phyloP scores from a whole-genome alignment of 1,284 basidiomycete species.

The Leucoagaricus sp. region DNA sequence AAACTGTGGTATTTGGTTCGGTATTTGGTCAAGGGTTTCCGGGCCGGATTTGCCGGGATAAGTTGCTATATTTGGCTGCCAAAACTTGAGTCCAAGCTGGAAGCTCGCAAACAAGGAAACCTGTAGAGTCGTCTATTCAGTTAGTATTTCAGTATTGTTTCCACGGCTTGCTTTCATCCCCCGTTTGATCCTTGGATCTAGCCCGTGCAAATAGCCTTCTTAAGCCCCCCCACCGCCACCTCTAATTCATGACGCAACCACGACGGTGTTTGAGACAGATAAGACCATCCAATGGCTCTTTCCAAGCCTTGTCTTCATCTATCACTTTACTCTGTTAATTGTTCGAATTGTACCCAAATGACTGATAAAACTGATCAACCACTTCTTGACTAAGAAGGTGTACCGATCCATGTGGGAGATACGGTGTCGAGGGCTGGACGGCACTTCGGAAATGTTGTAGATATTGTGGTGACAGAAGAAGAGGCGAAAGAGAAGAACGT shows the following conservation, averaged over 20 bases:
- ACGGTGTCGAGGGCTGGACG: not conserved
- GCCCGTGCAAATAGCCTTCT: not conserved
- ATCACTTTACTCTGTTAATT: not conserved
- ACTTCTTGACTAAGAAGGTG: not conserved
- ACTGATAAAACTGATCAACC: not conserved
- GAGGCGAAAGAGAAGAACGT: not conserved
- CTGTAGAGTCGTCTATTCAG: too few relatives aligned
- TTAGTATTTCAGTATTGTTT: too few relatives aligned
- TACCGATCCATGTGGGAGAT: not conserved
- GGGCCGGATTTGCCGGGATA: not conserved
- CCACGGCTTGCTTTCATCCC: too few relatives aligned
- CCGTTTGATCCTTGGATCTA: too few relatives aligned
- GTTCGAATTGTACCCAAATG: not conserved
- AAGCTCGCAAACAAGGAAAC: too few relatives aligned
- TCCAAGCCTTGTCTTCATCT: not conserved
- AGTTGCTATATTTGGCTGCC: too few relatives aligned
- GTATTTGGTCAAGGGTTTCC: conserved; percentile 1
- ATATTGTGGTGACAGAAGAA: not conserved
- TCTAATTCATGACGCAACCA: too few relatives aligned
- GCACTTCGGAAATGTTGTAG: not conserved
- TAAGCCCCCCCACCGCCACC: too few relatives aligned
- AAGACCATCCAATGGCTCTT: not conserved
- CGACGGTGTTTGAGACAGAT: not conserved
- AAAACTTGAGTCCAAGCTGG: too few relatives aligned
- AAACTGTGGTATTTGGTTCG: conserved; percentile 3